Conservation (phyloP, 2,329 filamentous ascomycete genomes). For the Claviceps pusilla region DNA sequence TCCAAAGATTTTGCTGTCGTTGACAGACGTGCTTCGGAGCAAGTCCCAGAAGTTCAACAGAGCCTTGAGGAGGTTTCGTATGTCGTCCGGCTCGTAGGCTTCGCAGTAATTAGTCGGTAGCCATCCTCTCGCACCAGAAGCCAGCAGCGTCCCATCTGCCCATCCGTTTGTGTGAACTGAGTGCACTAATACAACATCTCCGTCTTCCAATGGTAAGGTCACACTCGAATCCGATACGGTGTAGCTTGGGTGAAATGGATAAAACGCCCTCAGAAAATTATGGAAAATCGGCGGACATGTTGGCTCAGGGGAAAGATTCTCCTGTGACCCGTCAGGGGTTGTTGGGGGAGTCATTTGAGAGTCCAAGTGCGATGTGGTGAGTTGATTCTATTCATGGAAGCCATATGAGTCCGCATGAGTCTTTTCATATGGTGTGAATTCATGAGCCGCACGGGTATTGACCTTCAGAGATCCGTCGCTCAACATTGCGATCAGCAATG, state of each 20-base stretch:
- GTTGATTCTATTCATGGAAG: constrained; percentile 15
- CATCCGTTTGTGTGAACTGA: constrained; percentile 97
- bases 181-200: constrained; percentile 85
- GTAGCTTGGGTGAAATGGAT: constrained; percentile 72
- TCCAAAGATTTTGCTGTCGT: constrained; percentile 63
- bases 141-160: constrained; percentile 85
- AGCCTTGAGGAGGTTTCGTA: constrained; percentile 71
- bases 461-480: constrained; percentile 33
- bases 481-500: constrained; percentile 21
- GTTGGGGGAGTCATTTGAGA: constrained; percentile 63
- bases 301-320: constrained; percentile 33
- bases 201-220: constrained; percentile 74
- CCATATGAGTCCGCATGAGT: constrained; percentile 15
- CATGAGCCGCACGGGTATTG: constrained; percentile 47
- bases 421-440: constrained; percentile 34
- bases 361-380: constrained; percentile 29
- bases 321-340: constrained; percentile 55
- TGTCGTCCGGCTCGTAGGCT: constrained; percentile 76
- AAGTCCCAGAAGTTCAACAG: constrained; percentile 88
- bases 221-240: constrained; percentile 71
- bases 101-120: constrained; percentile 97
- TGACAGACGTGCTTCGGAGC: constrained; percentile 60
- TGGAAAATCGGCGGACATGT: constrained; percentile 57
- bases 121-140: constrained; percentile 82
- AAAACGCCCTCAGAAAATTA: constrained; percentile 89